phyloP scores from a whole-genome alignment of 495 filamentous ascomycete genomes.

The Evernia prunastri region DNA sequence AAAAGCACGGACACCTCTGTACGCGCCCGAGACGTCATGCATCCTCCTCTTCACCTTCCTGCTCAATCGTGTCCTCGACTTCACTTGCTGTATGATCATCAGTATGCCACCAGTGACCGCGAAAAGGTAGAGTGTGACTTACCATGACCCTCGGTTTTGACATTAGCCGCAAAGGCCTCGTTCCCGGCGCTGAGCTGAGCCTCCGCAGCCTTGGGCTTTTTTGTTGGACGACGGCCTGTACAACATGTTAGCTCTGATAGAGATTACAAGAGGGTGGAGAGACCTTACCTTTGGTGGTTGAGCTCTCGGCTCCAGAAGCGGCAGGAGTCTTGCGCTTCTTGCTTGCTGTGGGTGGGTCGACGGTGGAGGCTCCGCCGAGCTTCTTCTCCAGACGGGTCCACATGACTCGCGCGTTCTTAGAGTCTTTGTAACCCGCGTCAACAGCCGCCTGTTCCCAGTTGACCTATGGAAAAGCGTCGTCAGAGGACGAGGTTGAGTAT shows the following conservation, averaged over 20 bases:
- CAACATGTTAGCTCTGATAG: background rate
- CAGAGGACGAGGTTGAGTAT: background rate
- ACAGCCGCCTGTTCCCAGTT: background rate
- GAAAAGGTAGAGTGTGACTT: background rate
- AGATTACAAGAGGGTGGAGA: background rate
- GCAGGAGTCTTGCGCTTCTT: too few species aligned
- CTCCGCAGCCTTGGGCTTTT: background rate
- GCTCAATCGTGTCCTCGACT: background rate
- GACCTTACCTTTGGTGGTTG: background rate
- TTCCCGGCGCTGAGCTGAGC: background rate
- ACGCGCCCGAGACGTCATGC: background rate
- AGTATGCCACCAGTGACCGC: background rate
- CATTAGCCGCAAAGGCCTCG: background rate
- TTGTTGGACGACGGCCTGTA: background rate
- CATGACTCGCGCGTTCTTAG: background rate
- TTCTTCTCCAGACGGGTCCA: background rate
- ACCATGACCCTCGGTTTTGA: background rate
- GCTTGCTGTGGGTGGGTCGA: too few species aligned
- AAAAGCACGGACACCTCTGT: background rate
- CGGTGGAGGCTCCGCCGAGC: background rate
- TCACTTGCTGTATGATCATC: background rate
- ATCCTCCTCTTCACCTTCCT: background rate
- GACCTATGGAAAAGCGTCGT: background rate
- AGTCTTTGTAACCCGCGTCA: background rate
- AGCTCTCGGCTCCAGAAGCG: background rate